Percentiles rank a stretch among this genome's conserved stretches.
Conservation (phyloP, 2,329 filamentous ascomycete genomes). For the Exutisphaerella laricina region DNA sequence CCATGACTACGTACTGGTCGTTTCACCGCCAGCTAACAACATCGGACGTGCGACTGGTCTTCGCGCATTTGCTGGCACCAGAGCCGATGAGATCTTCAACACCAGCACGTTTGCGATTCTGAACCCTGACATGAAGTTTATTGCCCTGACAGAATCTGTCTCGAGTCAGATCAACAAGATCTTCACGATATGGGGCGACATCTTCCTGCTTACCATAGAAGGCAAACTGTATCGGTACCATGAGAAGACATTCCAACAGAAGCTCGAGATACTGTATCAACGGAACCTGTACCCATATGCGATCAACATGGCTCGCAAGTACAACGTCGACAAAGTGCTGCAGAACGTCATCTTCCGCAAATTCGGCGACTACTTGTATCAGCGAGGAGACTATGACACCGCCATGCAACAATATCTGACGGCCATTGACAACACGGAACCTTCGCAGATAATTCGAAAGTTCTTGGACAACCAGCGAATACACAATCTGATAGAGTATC, state of each 20-base stretch:
- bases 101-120: constrained; percentile 84
- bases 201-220: constrained; percentile 85
- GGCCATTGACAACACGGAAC: constrained; percentile 92
- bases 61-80: constrained; percentile 65
- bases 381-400: constrained; percentile 91
- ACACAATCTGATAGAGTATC: constrained; percentile 92
- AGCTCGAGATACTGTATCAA: constrained; percentile 88
- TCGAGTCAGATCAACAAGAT: constrained; percentile 73
- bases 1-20: constrained; percentile 78
- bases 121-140: constrained; percentile 84
- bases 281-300: constrained; percentile 87
- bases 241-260: constrained; percentile 84
- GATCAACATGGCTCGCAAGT: constrained; percentile 87
- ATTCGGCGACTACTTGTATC: constrained; percentile 91
- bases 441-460: constrained; percentile 93
- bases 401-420: constrained; percentile 99
- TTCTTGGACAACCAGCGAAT: constrained; percentile 96
- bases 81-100: constrained; percentile 73
- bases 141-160: constrained; percentile 82
- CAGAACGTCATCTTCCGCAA: constrained; percentile 89
- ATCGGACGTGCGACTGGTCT: constrained; percentile 56
- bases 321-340: constrained; percentile 70
- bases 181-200: constrained; percentile 82
- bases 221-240: constrained; percentile 89
- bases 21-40: constrained; percentile 67